Percentiles rank a stretch among this genome's conserved stretches.
These are phyloP conservation scores for Emmonsiellopsis sp. DNA, from an alignment of 2,329 filamentous ascomycete genomes.

Conservation along the genomic window DNA sequence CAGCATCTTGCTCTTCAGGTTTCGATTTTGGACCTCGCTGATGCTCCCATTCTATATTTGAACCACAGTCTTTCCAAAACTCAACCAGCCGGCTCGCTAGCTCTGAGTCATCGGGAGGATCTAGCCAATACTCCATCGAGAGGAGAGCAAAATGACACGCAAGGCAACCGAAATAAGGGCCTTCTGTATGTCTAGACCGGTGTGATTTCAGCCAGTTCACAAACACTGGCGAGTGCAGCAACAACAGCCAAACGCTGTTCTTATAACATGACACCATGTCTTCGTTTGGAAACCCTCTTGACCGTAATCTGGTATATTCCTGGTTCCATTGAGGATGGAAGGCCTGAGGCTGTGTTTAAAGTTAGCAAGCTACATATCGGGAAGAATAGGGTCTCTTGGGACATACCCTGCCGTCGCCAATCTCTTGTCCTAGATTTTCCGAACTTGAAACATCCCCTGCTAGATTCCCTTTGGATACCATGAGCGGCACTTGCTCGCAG, in stretches of 20 bases:
- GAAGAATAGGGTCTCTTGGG: too few relatives aligned
- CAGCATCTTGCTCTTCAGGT: conserved; percentile 6
- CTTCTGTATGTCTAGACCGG: not conserved
- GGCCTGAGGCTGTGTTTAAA: too few relatives aligned
- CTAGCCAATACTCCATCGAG: conserved; percentile 5
- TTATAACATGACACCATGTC: conserved; percentile 7
- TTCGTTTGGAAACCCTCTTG: conserved; percentile 8
- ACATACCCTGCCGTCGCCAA: too few relatives aligned
- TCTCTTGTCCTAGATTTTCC: too few relatives aligned
- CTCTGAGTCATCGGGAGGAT: not conserved
- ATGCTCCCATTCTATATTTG: conserved; percentile 1
- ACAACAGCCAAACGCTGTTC: conserved; percentile 6
- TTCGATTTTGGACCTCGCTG: not conserved
- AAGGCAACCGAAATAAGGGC: not conserved
- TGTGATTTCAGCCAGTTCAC: conserved; percentile 5
- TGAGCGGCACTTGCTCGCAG: too few relatives aligned
- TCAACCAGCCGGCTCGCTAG: not conserved
- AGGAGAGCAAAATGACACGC: conserved; percentile 5
- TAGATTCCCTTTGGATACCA: too few relatives aligned
- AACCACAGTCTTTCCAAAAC: not conserved
- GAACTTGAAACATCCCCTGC: too few relatives aligned
- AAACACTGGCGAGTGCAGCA: conserved; percentile 10
- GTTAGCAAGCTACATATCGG: too few relatives aligned
- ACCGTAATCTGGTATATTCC: not conserved
- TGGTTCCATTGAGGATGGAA: conserved; percentile 6